These are phyloP conservation scores for Hanseniaspora mollemarum DNA, from an alignment of 805 yeast genomes.

Conservation along the genomic window DNA sequence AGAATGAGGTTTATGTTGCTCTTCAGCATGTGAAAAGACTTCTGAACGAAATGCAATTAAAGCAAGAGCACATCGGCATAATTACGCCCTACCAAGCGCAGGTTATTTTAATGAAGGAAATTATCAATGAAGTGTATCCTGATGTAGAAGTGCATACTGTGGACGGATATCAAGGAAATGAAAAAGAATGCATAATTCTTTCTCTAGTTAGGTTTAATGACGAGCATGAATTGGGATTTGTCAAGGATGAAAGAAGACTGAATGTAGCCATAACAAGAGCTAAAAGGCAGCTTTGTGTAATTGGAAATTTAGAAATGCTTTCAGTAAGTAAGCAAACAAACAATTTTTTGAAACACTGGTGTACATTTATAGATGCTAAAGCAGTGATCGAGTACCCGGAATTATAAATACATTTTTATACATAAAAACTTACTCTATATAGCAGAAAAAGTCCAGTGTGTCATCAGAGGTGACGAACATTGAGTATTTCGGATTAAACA, in stretches of 20 bases:
- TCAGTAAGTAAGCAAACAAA: constrained; percentile 26
- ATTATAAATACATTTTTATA: constrained; percentile 29
- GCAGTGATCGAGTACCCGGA: constrained; percentile 51
- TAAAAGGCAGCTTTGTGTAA: constrained; percentile 66
- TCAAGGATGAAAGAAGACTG: constrained; percentile 64
- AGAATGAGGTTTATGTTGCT: constrained; percentile 60
- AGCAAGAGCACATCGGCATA: constrained; percentile 55
- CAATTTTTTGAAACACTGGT: constrained; percentile 52
- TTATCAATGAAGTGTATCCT: constrained; percentile 33
- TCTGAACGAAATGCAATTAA: constrained; percentile 39
- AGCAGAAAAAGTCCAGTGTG: constrained; percentile 27
- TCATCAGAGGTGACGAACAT: constrained; percentile 33
- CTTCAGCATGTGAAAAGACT: constrained; percentile 45
- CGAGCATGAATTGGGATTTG: constrained; percentile 61
- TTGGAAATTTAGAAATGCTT: constrained; percentile 77
- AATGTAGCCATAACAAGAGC: constrained; percentile 93
- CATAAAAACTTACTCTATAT: constrained; percentile 23
- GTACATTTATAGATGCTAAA: constrained; percentile 30
- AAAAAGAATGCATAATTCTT: constrained; percentile 73
- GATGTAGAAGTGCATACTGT: constrained; percentile 73
- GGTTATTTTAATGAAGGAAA: constrained; percentile 46
- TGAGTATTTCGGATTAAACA: constrained; percentile 34
- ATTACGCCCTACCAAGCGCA: constrained; percentile 90
- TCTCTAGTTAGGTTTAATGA: constrained; percentile 76
- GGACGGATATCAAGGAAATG: constrained; percentile 95